phyloP scores from a whole-genome alignment of 2,329 filamentous ascomycete species.

The Apiospora marii region DNA sequence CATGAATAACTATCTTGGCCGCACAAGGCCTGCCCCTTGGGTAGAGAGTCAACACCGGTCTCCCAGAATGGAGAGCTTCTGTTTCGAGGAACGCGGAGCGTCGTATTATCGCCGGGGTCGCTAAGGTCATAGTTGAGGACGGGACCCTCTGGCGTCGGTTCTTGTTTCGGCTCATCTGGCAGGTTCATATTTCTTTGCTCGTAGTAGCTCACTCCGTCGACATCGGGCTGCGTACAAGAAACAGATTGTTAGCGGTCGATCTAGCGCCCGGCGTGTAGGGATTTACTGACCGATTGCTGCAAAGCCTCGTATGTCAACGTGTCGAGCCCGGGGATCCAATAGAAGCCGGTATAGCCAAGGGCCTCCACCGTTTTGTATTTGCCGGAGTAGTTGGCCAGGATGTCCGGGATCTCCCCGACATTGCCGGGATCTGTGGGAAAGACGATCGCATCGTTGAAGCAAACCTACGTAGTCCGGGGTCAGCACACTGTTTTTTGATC shows the following conservation, averaged over 20 bases:
- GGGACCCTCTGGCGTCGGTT: background rate
- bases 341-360: background rate
- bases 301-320: background rate
- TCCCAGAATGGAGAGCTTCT: background rate
- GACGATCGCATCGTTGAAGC: background rate
- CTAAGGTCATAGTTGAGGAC: too few relatives aligned
- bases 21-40: background rate
- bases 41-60: background rate
- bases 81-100: too few relatives aligned
- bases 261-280: background rate
- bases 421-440: background rate
- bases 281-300: background rate
- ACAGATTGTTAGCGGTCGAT: too few relatives aligned
- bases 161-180: background rate
- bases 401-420: constrained; percentile 2
- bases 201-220: background rate
- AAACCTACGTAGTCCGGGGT: background rate
- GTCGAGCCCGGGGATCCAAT: background rate
- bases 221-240: background rate
- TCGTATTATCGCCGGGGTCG: too few relatives aligned
- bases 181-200: background rate
- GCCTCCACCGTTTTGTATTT: background rate
- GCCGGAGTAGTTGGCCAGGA: background rate
- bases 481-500: background rate
- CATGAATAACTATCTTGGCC: background rate